phyloP scores from a whole-genome alignment of 768 basidiomycete species.

The Cystobasidium tubakii region DNA sequence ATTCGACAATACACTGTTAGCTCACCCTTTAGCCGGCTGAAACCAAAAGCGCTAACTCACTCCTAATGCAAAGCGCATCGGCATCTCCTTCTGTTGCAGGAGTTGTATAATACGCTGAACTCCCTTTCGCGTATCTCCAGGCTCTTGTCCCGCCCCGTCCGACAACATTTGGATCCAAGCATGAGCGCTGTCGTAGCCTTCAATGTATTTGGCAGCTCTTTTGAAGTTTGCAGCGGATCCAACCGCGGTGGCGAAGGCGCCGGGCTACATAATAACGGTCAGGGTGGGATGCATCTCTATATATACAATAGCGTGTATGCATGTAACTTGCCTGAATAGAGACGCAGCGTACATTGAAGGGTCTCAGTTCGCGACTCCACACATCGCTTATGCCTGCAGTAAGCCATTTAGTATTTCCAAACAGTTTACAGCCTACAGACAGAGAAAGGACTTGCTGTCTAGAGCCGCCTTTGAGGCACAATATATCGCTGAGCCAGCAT shows the following conservation, averaged over 20 bases:
- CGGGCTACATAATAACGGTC: conserved; percentile 1
- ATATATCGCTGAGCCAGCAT: conserved; percentile 21
- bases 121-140: conserved; percentile 18
- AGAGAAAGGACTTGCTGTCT: neutral
- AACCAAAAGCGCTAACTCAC: conserved; percentile 4
- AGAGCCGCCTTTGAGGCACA: conserved; percentile 24
- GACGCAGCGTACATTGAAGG: conserved; percentile 21
- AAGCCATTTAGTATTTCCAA: neutral
- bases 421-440: neutral
- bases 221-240: neutral
- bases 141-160: conserved; percentile 9
- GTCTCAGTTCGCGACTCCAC: conserved; percentile 15
- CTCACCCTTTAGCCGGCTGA: neutral
- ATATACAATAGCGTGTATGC: neutral
- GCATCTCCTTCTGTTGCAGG: conserved; percentile 13
- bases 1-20: neutral
- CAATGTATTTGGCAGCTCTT: neutral
- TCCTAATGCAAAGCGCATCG: conserved; percentile 21
- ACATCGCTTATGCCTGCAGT: conserved; percentile 19
- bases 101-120: conserved; percentile 19
- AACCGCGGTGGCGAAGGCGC: conserved; percentile 26
- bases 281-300: too few relatives aligned
- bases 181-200: conserved; percentile 18
- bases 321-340: conserved; percentile 14
- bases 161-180: conserved; percentile 1